Evolutionary conservation across 1,284 basidiomycete genomes (phyloP), one percentile per base, ranked within the genome.

Genomic region (Lentinus polychrous): DNA sequence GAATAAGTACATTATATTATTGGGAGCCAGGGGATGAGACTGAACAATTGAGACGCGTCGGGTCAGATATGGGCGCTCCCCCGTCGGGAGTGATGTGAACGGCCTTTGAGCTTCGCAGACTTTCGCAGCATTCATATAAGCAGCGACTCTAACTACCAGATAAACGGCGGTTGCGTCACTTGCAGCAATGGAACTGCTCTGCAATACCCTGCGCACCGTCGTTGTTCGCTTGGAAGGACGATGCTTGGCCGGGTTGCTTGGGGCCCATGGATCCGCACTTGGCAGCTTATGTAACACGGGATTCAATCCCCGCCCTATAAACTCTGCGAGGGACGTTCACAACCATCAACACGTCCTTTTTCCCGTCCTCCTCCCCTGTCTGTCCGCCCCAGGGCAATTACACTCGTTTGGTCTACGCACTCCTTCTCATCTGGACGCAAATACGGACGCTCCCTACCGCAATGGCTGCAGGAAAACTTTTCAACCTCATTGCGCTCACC

Each of bases 401-500:
- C 67, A 63, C 58, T 68, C 65, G 55, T 69, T 64, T 59, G 45
- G 37, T 42, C 50, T 49, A 44, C 48, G 52, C 27, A 43, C 50
- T 49, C 52, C 33, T 51, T 54, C 54, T 51, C 7, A 36, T 12
- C 43, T 52, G 14, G 20, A 32, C 44, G 10, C 44, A 35, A 3
- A 22, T 32, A 35, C 44, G 39, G 39, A 43, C 46, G 45, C 50
- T 34, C 49, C 22, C 18, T 40, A 18, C 43, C 32, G 56, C 40
- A 51, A 85, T 85, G 81, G 72, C 78, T 46, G 55, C 72, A 18
- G 37, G 62, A 54, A 82, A 75, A 55, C 59, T 82, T 43, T 52
- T 81, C 57, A 76, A 76, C 58, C 64, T 87, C 50, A 45, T 86
- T 51, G 72, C 79, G 17, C 55, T 86, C 41, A 68, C 78, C 18